phyloP scores from a whole-genome alignment of 768 basidiomycete species.

The Cystobasidiopsis lactophilus region DNA sequence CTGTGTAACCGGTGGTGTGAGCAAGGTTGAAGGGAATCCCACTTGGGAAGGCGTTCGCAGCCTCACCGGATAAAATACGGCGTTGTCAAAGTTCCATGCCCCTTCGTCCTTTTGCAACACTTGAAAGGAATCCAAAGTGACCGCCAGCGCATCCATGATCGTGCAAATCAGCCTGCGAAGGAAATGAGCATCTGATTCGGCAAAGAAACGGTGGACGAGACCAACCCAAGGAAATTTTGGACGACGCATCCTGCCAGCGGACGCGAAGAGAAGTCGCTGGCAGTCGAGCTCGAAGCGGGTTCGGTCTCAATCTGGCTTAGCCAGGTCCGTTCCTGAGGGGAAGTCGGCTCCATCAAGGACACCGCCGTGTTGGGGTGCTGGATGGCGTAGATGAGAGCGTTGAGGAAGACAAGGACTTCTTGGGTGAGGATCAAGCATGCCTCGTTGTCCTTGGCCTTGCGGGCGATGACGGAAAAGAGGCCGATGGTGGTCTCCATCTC shows the following conservation, averaged over 20 bases:
- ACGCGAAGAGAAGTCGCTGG: background rate
- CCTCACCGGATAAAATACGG: background rate
- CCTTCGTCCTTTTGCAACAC: background rate
- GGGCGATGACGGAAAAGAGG: slow-evolving; percentile 21
- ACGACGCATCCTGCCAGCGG: background rate
- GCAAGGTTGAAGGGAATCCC: background rate
- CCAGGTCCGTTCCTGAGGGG: slow-evolving; percentile 44
- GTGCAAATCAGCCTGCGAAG: background rate
- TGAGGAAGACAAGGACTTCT: slow-evolving; percentile 31
- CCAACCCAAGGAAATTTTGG: background rate
- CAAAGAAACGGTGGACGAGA: no score
- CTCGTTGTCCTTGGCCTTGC: background rate
- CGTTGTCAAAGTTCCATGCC: background rate
- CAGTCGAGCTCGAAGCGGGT: slow-evolving; percentile 2
- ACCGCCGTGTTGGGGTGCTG: slow-evolving; percentile 76
- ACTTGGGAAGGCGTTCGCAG: no score
- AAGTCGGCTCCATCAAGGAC: slow-evolving; percentile 55
- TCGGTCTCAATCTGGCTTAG: slow-evolving; percentile 39
- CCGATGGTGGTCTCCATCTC: slow-evolving; percentile 63
- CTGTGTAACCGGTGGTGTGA: background rate
- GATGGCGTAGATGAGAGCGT: slow-evolving; percentile 70
- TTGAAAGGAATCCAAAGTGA: background rate
- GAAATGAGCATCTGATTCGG: background rate
- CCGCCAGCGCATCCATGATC: background rate
- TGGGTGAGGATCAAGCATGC: background rate